These are phyloP conservation scores for Oryza punctata DNA, from an alignment of 176 grass and related monocot species.

Conservation along the genomic window DNA sequence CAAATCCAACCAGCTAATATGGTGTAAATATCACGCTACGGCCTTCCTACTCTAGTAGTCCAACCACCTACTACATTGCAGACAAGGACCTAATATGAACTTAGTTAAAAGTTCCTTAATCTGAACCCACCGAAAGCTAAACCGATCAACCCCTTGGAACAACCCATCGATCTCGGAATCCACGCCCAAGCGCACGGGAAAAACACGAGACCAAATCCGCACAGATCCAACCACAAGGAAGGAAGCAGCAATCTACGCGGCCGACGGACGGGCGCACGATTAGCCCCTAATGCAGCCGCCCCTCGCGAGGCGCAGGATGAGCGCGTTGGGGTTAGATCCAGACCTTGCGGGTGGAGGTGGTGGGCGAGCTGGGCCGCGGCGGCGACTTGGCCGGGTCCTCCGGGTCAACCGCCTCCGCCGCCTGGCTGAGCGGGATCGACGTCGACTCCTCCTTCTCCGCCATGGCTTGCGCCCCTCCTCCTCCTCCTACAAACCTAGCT, in stretches of 20 bases:
- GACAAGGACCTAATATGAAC: neutral
- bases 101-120: neutral
- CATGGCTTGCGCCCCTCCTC: conserved; percentile 51
- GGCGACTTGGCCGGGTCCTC: conserved; percentile 90
- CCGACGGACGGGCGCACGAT: neutral
- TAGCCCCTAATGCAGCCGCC: neutral
- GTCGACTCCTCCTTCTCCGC: conserved; percentile 91
- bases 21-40: neutral
- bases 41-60: neutral
- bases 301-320: neutral
- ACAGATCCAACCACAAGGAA: neutral
- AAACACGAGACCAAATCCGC: neutral
- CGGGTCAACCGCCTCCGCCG: conserved; percentile 64
- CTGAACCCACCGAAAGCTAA: neutral
- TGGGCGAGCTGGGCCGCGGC: conserved; percentile 72
- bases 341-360: conserved; percentile 92
- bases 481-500: conserved; percentile 16
- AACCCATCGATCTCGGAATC: neutral
- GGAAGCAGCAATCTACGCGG: neutral
- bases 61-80: neutral
- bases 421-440: conserved; percentile 85
- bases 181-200: neutral
- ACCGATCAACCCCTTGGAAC: neutral
- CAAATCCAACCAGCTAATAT: neutral
- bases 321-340: conserved; percentile 31